Conservation (phyloP, 805 yeast genomes). For the Sugiyamaella floridensis region DNA sequence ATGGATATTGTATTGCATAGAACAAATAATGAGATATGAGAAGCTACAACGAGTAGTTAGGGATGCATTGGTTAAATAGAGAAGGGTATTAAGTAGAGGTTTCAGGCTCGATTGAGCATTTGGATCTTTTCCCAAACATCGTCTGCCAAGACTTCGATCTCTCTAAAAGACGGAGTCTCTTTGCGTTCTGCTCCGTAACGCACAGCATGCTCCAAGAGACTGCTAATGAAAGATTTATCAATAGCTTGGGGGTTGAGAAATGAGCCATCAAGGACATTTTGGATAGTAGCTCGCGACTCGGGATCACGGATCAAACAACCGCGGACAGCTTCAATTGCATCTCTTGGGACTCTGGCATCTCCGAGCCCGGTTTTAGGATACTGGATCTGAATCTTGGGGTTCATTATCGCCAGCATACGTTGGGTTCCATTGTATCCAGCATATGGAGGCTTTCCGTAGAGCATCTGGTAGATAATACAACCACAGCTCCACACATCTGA, state of each 20-base stretch:
- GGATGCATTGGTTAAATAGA: neutral
- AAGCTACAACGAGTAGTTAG: neutral
- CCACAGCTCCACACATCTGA: slow-evolving; percentile 99
- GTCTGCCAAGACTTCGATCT: slow-evolving; percentile 42
- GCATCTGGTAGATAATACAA: slow-evolving; percentile 90
- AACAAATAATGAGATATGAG: neutral
- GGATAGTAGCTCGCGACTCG: slow-evolving; percentile 53
- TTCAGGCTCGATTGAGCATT: slow-evolving; percentile 5
- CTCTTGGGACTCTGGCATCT: slow-evolving; percentile 55
- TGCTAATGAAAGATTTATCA: slow-evolving; percentile 57
- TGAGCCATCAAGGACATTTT: slow-evolving; percentile 53
- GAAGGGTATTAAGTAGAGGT: neutral
- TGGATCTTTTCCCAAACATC: slow-evolving; percentile 52
- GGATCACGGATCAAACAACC: slow-evolving; percentile 72
- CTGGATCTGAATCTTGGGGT: slow-evolving; percentile 64
- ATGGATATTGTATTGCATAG: neutral
- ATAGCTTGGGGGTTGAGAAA: slow-evolving; percentile 74
- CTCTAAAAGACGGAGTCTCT: slow-evolving; percentile 37
- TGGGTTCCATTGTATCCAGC: slow-evolving; percentile 70
- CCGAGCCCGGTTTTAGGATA: slow-evolving; percentile 62
- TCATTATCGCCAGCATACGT: slow-evolving; percentile 75
- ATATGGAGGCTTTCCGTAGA: slow-evolving; percentile 89
- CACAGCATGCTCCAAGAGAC: slow-evolving; percentile 70
- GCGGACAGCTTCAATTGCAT: slow-evolving; percentile 63
- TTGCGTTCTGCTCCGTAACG: slow-evolving; percentile 53